Evolutionary conservation across 257 asterid genomes (phyloP).

Genomic region (Cruciata laevipes): DNA sequence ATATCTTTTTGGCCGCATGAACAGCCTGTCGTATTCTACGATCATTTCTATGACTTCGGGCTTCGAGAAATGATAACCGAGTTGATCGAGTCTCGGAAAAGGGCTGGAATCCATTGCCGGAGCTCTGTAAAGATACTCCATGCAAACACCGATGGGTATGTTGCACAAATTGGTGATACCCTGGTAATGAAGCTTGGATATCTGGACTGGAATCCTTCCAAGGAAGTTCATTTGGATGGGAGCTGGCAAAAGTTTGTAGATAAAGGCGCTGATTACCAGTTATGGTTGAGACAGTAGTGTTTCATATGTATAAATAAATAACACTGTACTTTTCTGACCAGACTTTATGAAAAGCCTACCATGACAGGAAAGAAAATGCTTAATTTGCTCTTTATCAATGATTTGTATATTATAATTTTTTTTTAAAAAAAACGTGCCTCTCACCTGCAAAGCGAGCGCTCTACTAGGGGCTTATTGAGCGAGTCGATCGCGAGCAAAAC

Average conservation of each 20-base stretch:
- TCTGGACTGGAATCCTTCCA: constrained; percentile 37
- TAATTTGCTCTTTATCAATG: too few species aligned
- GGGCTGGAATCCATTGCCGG: constrained; percentile 36
- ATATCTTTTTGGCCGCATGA: neutral
- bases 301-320: too few species aligned
- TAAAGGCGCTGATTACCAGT: constrained; percentile 33
- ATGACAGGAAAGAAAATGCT: too few species aligned
- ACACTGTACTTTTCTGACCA: neutral
- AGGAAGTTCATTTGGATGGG: constrained; percentile 35
- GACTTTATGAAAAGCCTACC: neutral
- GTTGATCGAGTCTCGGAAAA: constrained; percentile 33
- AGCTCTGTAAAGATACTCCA: constrained; percentile 34
- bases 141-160: constrained; percentile 35
- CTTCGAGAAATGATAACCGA: constrained; percentile 32
- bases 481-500: too few species aligned
- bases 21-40: constrained; percentile 36
- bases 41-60: constrained; percentile 36
- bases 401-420: too few species aligned
- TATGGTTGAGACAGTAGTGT: constrained; percentile 34
- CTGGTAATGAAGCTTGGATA: constrained; percentile 36
- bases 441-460: too few species aligned
- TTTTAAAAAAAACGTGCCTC: too few species aligned
- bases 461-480: too few species aligned
- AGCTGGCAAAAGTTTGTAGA: constrained; percentile 38
- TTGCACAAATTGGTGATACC: constrained; percentile 33